A percentile compares a stretch with the other conserved stretches of the same genome.
Conservation (phyloP, 352 stramenopile genomes). For the Globisporangium camurandrum region DNA sequence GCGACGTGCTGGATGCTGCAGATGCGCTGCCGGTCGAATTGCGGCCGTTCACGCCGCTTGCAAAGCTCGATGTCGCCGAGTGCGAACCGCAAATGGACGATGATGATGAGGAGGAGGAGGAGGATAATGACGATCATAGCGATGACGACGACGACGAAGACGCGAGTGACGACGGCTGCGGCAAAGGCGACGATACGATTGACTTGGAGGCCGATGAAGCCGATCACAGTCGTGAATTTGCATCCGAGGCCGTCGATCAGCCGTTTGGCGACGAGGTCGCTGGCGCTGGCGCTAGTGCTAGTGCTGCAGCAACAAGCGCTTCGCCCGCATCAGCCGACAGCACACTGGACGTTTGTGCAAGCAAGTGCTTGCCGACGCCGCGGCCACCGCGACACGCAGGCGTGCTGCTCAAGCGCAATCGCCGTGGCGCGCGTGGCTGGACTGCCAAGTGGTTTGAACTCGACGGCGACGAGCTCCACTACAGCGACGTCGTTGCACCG, state of each 20-base stretch:
- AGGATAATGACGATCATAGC: slow-evolving; percentile 41
- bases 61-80: slow-evolving; percentile 20
- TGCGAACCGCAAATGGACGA: slow-evolving; percentile 53
- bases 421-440: slow-evolving; percentile 62
- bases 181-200: slow-evolving; percentile 28
- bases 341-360: slow-evolving; percentile 16
- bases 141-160: slow-evolving; percentile 48
- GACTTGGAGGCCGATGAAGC: slow-evolving; percentile 35
- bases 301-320: no score
- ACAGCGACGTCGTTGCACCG: slow-evolving; percentile 25
- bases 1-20: slow-evolving; percentile 7
- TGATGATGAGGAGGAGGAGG: slow-evolving; percentile 33
- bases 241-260: slow-evolving; percentile 22
- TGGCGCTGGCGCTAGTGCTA: slow-evolving; percentile 14
- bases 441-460: slow-evolving; percentile 64
- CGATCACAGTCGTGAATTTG: slow-evolving; percentile 15
- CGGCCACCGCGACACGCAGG: slow-evolving; percentile 47
- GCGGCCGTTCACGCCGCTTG: slow-evolving; percentile 42
- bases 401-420: slow-evolving; percentile 65
- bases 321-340: no score
- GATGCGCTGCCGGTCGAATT: slow-evolving; percentile 27
- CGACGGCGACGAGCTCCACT: slow-evolving; percentile 65
- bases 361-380: slow-evolving; percentile 18
- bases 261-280: slow-evolving; percentile 15
- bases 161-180: slow-evolving; percentile 21